These are phyloP conservation scores for Cyamopsis tetragonoloba DNA, from an alignment of 306 rosid genomes.

Conservation along the genomic window DNA sequence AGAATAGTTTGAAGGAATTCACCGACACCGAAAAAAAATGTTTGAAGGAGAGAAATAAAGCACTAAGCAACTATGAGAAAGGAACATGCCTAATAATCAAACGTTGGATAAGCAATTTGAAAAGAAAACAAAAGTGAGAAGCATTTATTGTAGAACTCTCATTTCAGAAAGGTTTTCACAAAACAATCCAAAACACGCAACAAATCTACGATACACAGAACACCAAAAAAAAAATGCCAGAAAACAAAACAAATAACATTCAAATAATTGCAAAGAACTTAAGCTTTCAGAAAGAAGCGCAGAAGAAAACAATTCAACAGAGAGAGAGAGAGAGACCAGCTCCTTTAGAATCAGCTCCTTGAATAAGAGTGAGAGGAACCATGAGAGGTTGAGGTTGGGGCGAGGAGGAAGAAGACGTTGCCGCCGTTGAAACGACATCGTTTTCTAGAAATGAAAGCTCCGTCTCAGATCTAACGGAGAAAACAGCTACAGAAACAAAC, in stretches of 20 bases:
- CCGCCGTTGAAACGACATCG: slow-evolving; percentile 18
- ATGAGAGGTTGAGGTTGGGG: slow-evolving; percentile 53
- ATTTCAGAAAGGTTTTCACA: too few species aligned
- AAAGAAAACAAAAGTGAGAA: too few species aligned
- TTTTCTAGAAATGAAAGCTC: slow-evolving; percentile 27
- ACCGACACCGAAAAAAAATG: too few species aligned
- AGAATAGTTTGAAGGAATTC: too few species aligned
- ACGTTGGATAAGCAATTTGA: too few species aligned
- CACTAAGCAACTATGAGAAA: too few species aligned
- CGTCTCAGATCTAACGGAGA: slow-evolving; percentile 33
- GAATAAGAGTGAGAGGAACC: slow-evolving; percentile 69
- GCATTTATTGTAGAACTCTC: too few species aligned
- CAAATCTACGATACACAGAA: not conserved
- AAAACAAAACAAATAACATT: not conserved
- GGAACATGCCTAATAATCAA: too few species aligned
- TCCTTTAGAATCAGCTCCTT: slow-evolving; percentile 66
- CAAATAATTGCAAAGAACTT: not conserved
- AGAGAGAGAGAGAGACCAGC: slow-evolving; percentile 48
- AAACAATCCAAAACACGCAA: too few species aligned
- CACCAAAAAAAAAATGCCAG: not conserved
- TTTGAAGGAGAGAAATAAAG: too few species aligned
- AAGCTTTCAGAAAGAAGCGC: not conserved
- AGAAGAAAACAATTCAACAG: not conserved
- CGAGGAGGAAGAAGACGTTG: slow-evolving; percentile 15
- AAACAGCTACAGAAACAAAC: slow-evolving; percentile 22